Percentiles rank a stretch among this genome's conserved stretches.
phyloP scores from a whole-genome alignment of 257 asterid species.

The Mitragyna speciosa region DNA sequence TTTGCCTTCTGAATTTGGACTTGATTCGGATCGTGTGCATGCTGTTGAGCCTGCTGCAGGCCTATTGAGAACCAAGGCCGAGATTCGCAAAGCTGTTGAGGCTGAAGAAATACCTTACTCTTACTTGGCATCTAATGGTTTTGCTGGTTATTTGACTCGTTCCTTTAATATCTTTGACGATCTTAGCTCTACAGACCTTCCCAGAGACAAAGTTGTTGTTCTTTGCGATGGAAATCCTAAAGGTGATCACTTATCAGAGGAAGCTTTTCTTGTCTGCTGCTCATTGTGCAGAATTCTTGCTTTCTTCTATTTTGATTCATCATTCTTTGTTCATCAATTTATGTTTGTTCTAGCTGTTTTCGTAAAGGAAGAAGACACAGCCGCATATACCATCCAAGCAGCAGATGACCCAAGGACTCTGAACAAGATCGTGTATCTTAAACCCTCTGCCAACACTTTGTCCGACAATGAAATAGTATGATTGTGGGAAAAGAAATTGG shows the following conservation, averaged over 20 bases:
- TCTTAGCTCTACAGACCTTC: constrained; percentile 9
- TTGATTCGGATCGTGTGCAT: constrained; percentile 17
- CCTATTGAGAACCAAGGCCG: background rate
- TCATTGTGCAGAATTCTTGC: too few relatives aligned
- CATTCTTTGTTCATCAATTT: too few relatives aligned
- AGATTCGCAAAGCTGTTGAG: constrained; percentile 21
- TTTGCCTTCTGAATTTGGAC: constrained; percentile 30
- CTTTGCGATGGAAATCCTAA: constrained; percentile 32
- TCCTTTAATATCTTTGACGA: constrained; percentile 14
- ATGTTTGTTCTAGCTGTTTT: constrained; percentile 20
- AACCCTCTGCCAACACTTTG: constrained; percentile 24
- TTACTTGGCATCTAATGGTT: constrained; percentile 15
- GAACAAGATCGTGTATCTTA: constrained; percentile 25
- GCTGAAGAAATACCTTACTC: constrained; percentile 28
- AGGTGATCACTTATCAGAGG: background rate
- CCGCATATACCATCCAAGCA: constrained; percentile 24
- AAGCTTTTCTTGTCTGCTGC: too few relatives aligned
- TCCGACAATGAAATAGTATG: constrained; percentile 24
- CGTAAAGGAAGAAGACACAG: constrained; percentile 24
- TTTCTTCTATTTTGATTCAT: too few relatives aligned
- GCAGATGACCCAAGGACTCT: constrained; percentile 36
- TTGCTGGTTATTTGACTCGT: constrained; percentile 8
- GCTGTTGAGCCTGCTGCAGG: constrained; percentile 21
- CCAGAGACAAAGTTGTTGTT: constrained; percentile 25
- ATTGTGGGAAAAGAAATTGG: constrained; percentile 30